Percentiles rank a stretch among this genome's conserved stretches.
phyloP scores from a whole-genome alignment of 352 stramenopile species.

The Phytophthora europaea region DNA sequence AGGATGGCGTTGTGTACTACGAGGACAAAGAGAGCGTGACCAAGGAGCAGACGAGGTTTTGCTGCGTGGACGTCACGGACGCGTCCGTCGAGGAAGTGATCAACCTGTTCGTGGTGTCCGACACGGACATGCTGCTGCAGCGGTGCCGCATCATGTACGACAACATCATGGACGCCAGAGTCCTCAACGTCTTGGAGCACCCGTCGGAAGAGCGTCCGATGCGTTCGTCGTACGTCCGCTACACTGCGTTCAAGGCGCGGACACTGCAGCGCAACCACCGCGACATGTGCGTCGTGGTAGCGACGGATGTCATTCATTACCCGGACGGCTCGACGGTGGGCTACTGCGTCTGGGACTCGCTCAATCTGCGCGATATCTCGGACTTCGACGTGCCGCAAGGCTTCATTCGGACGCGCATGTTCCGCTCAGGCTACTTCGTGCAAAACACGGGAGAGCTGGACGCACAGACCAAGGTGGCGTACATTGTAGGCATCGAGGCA shows the following conservation, averaged over 20 bases:
- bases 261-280: constrained; percentile 44
- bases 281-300: constrained; percentile 57
- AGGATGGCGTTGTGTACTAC: constrained; percentile 51
- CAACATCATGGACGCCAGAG: constrained; percentile 49
- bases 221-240: constrained; percentile 56
- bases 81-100: constrained; percentile 47
- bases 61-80: constrained; percentile 44
- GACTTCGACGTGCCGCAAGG: constrained; percentile 43
- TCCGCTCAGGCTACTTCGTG: constrained; percentile 54
- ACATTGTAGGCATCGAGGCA: constrained; percentile 56
- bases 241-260: constrained; percentile 50
- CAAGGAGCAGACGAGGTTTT: constrained; percentile 49
- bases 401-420: constrained; percentile 52
- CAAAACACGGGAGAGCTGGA: constrained; percentile 42
- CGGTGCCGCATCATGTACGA: constrained; percentile 54
- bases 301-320: constrained; percentile 47
- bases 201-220: constrained; percentile 41
- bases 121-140: constrained; percentile 50
- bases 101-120: constrained; percentile 46
- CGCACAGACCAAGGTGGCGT: constrained; percentile 44
- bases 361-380: constrained; percentile 47
- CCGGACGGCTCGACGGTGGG: constrained; percentile 53
- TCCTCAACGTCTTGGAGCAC: constrained; percentile 49
- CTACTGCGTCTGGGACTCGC: constrained; percentile 65
- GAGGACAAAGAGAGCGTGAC: constrained; percentile 47